These are phyloP conservation scores for Penicillium rolfsii DNA, from an alignment of 2,329 filamentous ascomycete species.

Conservation along the genomic window DNA sequence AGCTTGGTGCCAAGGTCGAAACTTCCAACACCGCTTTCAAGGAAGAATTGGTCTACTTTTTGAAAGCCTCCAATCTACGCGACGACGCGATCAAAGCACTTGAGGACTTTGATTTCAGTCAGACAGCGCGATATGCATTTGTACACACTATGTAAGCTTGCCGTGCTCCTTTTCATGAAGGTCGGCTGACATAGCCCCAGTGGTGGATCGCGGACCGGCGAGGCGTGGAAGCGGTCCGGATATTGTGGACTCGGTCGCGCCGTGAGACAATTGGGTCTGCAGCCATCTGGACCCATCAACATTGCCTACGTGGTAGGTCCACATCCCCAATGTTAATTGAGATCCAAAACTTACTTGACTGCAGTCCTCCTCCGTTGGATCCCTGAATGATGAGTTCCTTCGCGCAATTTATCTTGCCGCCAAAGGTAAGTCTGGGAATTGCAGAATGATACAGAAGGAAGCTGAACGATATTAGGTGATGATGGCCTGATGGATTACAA, in stretches of 20 bases:
- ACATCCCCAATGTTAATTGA: not conserved
- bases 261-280: conserved; percentile 66
- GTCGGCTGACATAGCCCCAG: conserved; percentile 39
- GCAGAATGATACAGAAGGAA: conserved; percentile 1
- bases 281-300: conserved; percentile 59
- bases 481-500: conserved; percentile 50
- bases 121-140: conserved; percentile 73
- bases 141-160: conserved; percentile 77
- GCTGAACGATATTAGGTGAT: conserved; percentile 45
- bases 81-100: conserved; percentile 69
- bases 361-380: conserved; percentile 79
- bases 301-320: conserved; percentile 71
- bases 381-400: conserved; percentile 70
- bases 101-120: conserved; percentile 77
- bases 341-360: conserved; percentile 20
- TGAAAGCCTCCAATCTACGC: conserved; percentile 68
- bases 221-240: conserved; percentile 61
- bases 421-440: conserved; percentile 48
- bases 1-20: conserved; percentile 30
- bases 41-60: conserved; percentile 70
- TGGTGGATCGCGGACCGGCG: conserved; percentile 59
- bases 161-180: conserved; percentile 9
- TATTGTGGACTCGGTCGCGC: conserved; percentile 73
- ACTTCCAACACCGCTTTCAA: conserved; percentile 61
- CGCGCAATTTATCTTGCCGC: conserved; percentile 61